These are phyloP conservation scores for Leucocoprinus birnbaumii DNA, from an alignment of 768 basidiomycete genomes.

Conservation along the genomic window DNA sequence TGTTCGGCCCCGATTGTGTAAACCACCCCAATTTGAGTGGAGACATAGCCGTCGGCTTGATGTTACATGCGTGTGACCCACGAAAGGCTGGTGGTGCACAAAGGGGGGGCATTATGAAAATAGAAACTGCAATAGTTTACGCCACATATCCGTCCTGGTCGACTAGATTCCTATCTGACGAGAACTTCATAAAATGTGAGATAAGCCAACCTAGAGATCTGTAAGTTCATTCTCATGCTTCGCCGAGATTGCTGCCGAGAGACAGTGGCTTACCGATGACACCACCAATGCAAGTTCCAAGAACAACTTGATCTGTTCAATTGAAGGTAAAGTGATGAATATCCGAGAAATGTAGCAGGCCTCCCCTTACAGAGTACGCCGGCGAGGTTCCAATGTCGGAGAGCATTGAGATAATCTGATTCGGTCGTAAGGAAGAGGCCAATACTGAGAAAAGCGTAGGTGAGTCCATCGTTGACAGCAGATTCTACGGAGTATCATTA, in stretches of 20 bases:
- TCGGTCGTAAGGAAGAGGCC: slow-evolving; percentile 85
- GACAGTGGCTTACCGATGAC: slow-evolving; percentile 37
- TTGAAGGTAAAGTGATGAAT: slow-evolving; percentile 41
- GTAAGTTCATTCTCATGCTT: too few species aligned
- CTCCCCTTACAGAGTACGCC: slow-evolving; percentile 31
- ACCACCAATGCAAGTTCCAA: slow-evolving; percentile 71
- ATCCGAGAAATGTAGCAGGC: slow-evolving; percentile 52
- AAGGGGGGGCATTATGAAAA: slow-evolving; percentile 67
- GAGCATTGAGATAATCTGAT: slow-evolving; percentile 52
- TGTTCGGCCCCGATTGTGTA: slow-evolving; percentile 80
- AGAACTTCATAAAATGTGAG: slow-evolving; percentile 64
- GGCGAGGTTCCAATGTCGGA: slow-evolving; percentile 83
- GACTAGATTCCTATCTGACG: slow-evolving; percentile 24
- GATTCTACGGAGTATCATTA: slow-evolving; percentile 53
- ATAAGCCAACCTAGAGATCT: slow-evolving; percentile 45
- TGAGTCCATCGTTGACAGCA: slow-evolving; percentile 94
- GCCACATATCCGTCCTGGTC: slow-evolving; percentile 72
- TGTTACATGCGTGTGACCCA: too few species aligned
- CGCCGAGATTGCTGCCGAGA: neutral
- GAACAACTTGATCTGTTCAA: slow-evolving; percentile 39
- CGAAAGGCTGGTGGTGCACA: too few species aligned
- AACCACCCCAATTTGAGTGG: too few species aligned
- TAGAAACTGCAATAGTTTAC: slow-evolving; percentile 67
- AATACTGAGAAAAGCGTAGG: slow-evolving; percentile 88
- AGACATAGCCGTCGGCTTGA: too few species aligned